phyloP scores from a whole-genome alignment of 2,329 filamentous ascomycete species.

The Ascosphaera apis region DNA sequence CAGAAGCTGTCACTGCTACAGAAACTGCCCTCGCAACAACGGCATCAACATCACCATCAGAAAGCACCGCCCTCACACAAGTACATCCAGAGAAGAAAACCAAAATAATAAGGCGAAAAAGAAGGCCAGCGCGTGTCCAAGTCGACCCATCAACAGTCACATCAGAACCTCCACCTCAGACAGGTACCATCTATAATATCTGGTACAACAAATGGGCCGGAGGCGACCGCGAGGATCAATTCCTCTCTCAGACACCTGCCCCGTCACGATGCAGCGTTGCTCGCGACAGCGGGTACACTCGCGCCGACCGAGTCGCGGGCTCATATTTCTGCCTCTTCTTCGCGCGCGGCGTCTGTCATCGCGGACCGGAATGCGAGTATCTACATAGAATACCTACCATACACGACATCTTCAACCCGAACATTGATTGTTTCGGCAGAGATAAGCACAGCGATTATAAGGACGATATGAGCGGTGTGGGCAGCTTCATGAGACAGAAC shows the following conservation, averaged over 20 bases:
- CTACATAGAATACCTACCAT: conserved; percentile 70
- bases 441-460: conserved; percentile 86
- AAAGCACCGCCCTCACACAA: conserved; percentile 14
- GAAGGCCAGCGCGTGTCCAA: conserved; percentile 70
- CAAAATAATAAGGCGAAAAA: conserved; percentile 79
- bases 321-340: conserved; percentile 89
- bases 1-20: conserved; percentile 3
- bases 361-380: conserved; percentile 83
- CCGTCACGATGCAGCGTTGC: conserved; percentile 71
- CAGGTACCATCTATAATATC: conserved; percentile 89
- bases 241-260: conserved; percentile 59
- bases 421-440: conserved; percentile 82
- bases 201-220: conserved; percentile 99
- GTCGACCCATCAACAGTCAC: conserved; percentile 67
- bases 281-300: conserved; percentile 55
- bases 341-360: conserved; percentile 56
- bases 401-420: conserved; percentile 78
- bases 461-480: conserved; percentile 95
- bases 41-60: conserved; percentile 6
- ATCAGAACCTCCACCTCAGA: conserved; percentile 70
- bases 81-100: conserved; percentile 34
- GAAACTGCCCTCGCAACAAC: conserved; percentile 6
- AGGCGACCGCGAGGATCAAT: conserved; percentile 82
- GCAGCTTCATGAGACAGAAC: conserved; percentile 82
- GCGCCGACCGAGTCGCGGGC: conserved; percentile 51